Evolutionary conservation across 2,329 filamentous ascomycete species (phyloP).

Genomic region (Chaetomiaceae sp.): DNA sequence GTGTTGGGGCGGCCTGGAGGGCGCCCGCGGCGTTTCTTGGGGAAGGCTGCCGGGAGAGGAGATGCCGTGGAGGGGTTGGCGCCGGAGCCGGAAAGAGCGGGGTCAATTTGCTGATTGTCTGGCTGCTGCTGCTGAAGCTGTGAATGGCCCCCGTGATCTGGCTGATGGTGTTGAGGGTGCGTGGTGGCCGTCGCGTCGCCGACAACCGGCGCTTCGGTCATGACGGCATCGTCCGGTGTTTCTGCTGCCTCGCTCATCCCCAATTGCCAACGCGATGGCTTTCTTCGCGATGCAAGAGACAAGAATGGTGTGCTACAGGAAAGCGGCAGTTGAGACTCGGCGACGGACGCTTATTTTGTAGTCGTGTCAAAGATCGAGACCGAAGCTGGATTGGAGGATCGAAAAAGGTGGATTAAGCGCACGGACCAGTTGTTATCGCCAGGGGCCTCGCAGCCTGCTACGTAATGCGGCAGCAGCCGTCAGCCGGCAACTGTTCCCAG

Average conservation of each 20-base stretch:
- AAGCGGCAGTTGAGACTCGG: conserved; percentile 14
- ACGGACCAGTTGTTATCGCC: conserved; percentile 8
- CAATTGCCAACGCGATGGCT: not conserved
- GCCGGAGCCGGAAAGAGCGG: not conserved
- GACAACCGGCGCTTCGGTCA: not conserved
- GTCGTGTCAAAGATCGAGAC: not conserved
- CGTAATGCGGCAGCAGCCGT: conserved; percentile 14
- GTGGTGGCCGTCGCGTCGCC: not conserved
- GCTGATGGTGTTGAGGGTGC: not conserved
- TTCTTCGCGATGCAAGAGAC: not conserved
- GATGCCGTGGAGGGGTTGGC: not conserved
- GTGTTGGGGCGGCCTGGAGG: conserved; percentile 28
- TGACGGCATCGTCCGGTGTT: not conserved
- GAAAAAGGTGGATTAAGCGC: not conserved
- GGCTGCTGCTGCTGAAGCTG: not conserved
- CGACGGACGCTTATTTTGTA: conserved; percentile 25
- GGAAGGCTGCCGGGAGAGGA: conserved; percentile 21
- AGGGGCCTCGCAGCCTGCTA: not conserved
- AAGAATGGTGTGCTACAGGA: conserved; percentile 21
- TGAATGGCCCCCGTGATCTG: not conserved
- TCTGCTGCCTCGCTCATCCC: not conserved
- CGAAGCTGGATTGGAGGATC: conserved; percentile 3
- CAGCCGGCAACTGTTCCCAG: not conserved
- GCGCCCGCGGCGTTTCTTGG: conserved; percentile 27
- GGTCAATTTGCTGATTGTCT: not conserved